Percentiles rank a stretch among this genome's conserved stretches.
phyloP scores from a whole-genome alignment of 106 monocot species.

The Dendrobium chrysotoxum region DNA sequence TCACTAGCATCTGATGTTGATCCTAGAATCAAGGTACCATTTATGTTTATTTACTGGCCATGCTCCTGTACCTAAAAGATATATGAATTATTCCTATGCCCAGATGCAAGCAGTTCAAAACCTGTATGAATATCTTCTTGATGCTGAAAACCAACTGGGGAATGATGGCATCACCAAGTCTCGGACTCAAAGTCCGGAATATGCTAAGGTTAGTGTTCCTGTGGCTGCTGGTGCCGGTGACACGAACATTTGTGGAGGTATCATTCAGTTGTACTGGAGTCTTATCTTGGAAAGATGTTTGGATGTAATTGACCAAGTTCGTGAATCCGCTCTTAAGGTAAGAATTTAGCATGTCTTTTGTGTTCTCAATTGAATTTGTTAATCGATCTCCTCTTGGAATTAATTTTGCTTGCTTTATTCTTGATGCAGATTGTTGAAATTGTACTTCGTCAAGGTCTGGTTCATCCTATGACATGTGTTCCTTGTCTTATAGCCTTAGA shows the following conservation, averaged over 20 bases:
- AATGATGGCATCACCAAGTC: constrained; percentile 24
- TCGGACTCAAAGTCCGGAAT: constrained; percentile 20
- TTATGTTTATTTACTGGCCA: constrained; percentile 3
- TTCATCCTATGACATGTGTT: constrained; percentile 97
- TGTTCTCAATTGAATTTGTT: neutral
- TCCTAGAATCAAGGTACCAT: constrained; percentile 62
- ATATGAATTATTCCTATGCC: constrained; percentile 5
- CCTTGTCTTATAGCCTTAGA: constrained; percentile 93
- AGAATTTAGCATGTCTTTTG: neutral
- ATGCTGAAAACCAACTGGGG: constrained; percentile 81
- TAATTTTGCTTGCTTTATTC: constrained; percentile 7
- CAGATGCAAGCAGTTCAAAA: constrained; percentile 96
- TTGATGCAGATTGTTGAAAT: constrained; percentile 89
- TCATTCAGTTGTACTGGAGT: constrained; percentile 93
- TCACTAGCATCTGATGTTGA: constrained; percentile 65
- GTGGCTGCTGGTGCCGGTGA: constrained; percentile 99
- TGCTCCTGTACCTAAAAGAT: neutral
- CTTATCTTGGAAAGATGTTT: constrained; percentile 71
- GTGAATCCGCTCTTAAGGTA: constrained; percentile 84
- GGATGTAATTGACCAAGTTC: constrained; percentile 74
- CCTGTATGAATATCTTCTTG: constrained; percentile 81
- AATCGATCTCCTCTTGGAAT: neutral
- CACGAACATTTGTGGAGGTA: constrained; percentile 97
- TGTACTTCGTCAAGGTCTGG: constrained; percentile 92
- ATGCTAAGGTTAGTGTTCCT: constrained; percentile 52